Evolutionary conservation across 441 rosid species (phyloP).

Genomic region (Capsella rubella): DNA sequence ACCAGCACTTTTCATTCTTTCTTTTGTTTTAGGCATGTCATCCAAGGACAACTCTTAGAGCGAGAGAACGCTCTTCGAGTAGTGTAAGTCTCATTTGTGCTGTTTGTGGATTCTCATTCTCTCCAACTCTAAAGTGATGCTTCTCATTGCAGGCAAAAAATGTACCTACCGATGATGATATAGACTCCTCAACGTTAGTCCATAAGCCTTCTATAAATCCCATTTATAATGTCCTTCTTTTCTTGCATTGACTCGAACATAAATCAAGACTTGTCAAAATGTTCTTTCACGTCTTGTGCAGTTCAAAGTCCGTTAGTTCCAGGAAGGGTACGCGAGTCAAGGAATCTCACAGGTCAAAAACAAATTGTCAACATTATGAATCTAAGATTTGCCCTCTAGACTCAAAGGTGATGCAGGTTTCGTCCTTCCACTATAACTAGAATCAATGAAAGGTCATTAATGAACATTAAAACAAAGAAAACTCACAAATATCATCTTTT

Average conservation of each 20-base stretch:
- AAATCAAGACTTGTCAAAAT: conserved; percentile 15
- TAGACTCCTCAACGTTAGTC: conserved; percentile 46
- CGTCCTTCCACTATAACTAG: background rate
- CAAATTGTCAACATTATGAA: conserved; percentile 38
- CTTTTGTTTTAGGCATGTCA: conserved; percentile 54
- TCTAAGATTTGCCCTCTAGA: conserved; percentile 44
- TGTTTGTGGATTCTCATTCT: conserved; percentile 4
- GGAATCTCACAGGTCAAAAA: conserved; percentile 23
- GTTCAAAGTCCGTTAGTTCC: conserved; percentile 34
- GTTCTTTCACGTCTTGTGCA: conserved; percentile 2
- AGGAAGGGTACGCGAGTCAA: conserved; percentile 51
- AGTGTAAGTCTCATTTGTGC: conserved; percentile 43
- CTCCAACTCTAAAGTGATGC: conserved; percentile 6
- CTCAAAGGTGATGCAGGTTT: conserved; percentile 54
- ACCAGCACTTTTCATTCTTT: background rate
- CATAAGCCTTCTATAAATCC: background rate
- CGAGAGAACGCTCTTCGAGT: conserved; percentile 51
- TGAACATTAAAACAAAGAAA: background rate
- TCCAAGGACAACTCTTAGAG: conserved; percentile 63
- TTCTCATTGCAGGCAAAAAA: conserved; percentile 48
- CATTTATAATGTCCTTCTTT: background rate
- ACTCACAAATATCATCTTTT: conserved; percentile 14
- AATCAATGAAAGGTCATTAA: background rate
- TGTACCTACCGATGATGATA: conserved; percentile 29
- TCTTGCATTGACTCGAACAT: conserved; percentile 15